Base-by-base conservation (phyloP, 768 basidiomycete genomes). In the Kwoniella dejecticola region DNA sequence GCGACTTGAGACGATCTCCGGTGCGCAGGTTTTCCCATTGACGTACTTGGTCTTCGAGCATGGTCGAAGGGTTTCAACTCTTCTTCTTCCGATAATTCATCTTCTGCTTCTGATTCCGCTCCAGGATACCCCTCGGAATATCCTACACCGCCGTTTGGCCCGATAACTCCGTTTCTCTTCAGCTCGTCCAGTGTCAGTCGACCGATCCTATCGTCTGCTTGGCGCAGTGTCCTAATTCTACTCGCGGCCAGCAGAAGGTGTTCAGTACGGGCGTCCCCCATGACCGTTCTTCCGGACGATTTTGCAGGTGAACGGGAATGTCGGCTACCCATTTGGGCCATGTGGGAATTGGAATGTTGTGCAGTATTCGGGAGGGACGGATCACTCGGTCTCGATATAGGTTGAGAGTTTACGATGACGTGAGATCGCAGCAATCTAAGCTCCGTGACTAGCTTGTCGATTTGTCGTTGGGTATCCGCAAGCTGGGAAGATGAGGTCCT, bases 261-360 rank as follows among this genome's bases (percentile, higher is more conserved):
- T 50, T 76, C 75, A 1, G 75, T 60, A 15, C 75, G 54, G 4
- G 75, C 75, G 54, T 76, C 75, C 15, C 75, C 75, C 68, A 76
- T 68, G 2, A 68, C 71, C 1, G 65, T 62, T 3, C 33, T 57
- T 0, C 33, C 26, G 5, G 52, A 46, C 7, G 38, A 21, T 42
- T 64, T 67, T 29, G 38, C 21, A 0, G 74, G 71, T 5, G 71
- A 73, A 8, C 57, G 52, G 24, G 29, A 48, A 17, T 40, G 38
- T 10, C 44, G 30, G 41, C 38, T 26, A 10, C 52, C 46, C 1
- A 46, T 27, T 7, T 19, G 19, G 15, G 33, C 36, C 11, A 44
- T 0, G 52, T 48, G 47, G 21, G 26, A n/a, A 24, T 33, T 29
- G 7, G 24, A 17, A 5, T 31, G 57, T 2, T 49, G 48, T 15